Conservation (phyloP, 2,329 filamentous ascomycete genomes). For the Monilinia polystroma region DNA sequence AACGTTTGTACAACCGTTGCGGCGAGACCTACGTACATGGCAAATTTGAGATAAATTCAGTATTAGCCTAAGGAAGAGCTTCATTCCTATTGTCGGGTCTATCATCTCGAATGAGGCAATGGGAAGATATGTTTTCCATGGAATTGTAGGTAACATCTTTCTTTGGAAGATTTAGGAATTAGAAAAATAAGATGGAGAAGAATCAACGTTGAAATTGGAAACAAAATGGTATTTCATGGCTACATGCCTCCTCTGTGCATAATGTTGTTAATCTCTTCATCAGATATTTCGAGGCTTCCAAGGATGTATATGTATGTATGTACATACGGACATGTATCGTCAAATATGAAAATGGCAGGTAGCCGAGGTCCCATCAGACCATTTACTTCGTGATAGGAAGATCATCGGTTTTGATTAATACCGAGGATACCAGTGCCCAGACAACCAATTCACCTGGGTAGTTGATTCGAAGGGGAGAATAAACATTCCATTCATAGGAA, state of each 20-base stretch:
- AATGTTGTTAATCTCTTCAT: background rate
- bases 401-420: background rate
- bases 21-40: background rate
- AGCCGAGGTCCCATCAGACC: background rate
- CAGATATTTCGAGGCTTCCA: background rate
- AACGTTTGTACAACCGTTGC: background rate
- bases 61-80: background rate
- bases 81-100: slow-evolving; percentile 2
- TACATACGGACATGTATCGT: background rate
- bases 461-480: background rate
- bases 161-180: no score
- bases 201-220: background rate
- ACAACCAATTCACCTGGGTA: background rate
- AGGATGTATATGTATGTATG: background rate
- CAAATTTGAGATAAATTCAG: background rate
- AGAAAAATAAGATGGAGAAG: background rate
- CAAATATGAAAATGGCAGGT: slow-evolving; percentile 3
- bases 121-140: background rate
- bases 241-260: background rate
- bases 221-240: no score
- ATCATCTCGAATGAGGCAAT: background rate
- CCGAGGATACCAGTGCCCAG: background rate
- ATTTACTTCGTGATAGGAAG: background rate
- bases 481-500: background rate
- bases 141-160: background rate